Evolutionary conservation across 352 stramenopile genomes (phyloP).

Genomic region (Thraustochytrium striatum): DNA sequence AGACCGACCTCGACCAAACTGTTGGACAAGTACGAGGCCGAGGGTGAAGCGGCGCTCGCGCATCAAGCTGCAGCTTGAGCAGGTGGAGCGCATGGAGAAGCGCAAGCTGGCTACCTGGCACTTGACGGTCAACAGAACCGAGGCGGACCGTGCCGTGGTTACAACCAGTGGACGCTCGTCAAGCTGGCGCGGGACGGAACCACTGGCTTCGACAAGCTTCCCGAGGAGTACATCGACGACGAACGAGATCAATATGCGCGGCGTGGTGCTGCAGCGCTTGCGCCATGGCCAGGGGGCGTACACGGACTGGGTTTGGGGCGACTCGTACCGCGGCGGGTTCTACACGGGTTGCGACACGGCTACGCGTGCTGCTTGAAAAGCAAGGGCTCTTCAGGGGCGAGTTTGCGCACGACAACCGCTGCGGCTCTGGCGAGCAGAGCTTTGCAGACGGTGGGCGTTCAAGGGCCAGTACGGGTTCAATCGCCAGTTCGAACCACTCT

Average conservation of each 20-base stretch:
- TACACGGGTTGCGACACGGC: conserved; percentile 7
- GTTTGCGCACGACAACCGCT: conserved; percentile 5
- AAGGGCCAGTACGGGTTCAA: background rate
- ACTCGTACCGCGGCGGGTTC: conserved; percentile 14
- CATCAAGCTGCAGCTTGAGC: conserved; percentile 1
- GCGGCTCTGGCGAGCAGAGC: conserved; percentile 11
- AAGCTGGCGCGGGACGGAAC: too few relatives aligned
- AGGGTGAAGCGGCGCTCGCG: background rate
- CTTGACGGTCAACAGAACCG: background rate
- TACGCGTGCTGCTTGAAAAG: background rate
- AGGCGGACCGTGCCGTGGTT: too few relatives aligned
- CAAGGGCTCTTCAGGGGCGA: conserved; percentile 20
- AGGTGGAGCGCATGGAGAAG: conserved; percentile 28
- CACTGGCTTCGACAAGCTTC: too few relatives aligned
- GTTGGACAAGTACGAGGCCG: background rate
- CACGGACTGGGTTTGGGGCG: conserved; percentile 21
- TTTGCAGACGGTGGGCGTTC: conserved; percentile 32
- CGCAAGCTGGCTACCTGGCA: conserved; percentile 28
- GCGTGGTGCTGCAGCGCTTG: conserved; percentile 6
- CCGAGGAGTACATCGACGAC: background rate
- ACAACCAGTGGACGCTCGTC: background rate
- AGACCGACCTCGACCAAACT: background rate
- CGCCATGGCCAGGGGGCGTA: background rate
- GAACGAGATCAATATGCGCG: conserved; percentile 37
- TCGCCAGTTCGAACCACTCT: background rate